These are phyloP conservation scores for Talaromyces trachyspermus DNA, from an alignment of 495 filamentous ascomycete species.

Conservation along the genomic window DNA sequence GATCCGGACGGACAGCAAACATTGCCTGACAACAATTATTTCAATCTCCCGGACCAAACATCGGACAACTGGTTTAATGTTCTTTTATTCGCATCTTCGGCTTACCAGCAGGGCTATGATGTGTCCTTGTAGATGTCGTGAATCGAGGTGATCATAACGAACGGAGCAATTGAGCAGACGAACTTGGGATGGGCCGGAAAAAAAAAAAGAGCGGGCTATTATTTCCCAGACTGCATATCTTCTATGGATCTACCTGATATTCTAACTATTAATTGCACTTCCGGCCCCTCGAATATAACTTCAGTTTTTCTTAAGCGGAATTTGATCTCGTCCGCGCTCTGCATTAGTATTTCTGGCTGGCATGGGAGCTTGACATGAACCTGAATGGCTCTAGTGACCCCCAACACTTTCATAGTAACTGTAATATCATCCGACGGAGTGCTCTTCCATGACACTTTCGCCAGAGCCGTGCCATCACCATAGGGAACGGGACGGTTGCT, in stretches of 20 bases:
- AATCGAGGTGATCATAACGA: background rate
- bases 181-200: background rate
- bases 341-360: background rate
- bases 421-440: background rate
- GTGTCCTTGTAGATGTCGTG: background rate
- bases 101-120: background rate
- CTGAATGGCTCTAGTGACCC: background rate
- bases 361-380: slow-evolving; percentile 2
- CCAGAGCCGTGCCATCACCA: background rate
- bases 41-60: background rate
- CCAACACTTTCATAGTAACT: background rate
- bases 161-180: background rate
- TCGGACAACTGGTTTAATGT: slow-evolving; percentile 3
- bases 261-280: background rate
- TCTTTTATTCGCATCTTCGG: background rate
- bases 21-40: background rate
- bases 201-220: background rate
- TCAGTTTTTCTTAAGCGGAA: background rate
- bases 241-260: background rate
- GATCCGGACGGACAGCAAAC: background rate
- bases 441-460: background rate
- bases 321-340: background rate
- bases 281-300: background rate
- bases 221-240: background rate
- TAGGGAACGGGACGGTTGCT: background rate